Evolutionary conservation across 768 basidiomycete species (phyloP).

Genomic region (Lepiota brunneoincarnata): DNA sequence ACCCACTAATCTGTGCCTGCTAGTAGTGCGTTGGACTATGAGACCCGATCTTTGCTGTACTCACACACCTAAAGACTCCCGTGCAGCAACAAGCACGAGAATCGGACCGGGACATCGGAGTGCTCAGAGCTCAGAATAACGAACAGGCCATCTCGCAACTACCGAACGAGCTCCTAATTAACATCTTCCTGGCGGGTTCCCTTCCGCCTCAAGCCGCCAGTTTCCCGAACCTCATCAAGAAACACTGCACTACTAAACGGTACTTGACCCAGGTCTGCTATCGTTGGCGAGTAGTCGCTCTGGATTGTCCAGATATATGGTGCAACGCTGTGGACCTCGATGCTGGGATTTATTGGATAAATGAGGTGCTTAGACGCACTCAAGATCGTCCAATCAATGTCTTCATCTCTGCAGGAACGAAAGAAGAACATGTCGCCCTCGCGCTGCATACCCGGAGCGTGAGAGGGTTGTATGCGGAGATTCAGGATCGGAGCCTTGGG

Average conservation of each 20-base stretch:
- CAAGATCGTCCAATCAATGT: not conserved
- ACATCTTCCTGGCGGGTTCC: conserved; percentile 2
- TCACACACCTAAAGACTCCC: not conserved
- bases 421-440: not conserved
- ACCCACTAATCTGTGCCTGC: too few species aligned
- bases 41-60: too few species aligned
- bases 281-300: conserved; percentile 7
- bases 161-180: conserved; percentile 5
- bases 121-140: not conserved
- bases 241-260: conserved; percentile 5
- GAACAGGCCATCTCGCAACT: conserved; percentile 3
- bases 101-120: not conserved
- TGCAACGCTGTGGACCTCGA: conserved; percentile 5
- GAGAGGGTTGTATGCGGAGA: conserved; percentile 2
- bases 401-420: not conserved
- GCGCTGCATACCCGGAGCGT: not conserved
- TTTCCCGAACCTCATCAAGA: conserved; percentile 1
- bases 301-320: conserved; percentile 9
- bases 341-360: not conserved
- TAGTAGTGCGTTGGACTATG: too few species aligned
- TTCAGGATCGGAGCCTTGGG: not conserved
- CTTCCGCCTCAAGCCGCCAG: not conserved
- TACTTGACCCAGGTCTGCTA: conserved; percentile 5
- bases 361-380: conserved; percentile 2
- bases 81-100: not conserved